Conservation (phyloP, 1,139 yeast species). For the Debaryomyces udenii region DNA sequence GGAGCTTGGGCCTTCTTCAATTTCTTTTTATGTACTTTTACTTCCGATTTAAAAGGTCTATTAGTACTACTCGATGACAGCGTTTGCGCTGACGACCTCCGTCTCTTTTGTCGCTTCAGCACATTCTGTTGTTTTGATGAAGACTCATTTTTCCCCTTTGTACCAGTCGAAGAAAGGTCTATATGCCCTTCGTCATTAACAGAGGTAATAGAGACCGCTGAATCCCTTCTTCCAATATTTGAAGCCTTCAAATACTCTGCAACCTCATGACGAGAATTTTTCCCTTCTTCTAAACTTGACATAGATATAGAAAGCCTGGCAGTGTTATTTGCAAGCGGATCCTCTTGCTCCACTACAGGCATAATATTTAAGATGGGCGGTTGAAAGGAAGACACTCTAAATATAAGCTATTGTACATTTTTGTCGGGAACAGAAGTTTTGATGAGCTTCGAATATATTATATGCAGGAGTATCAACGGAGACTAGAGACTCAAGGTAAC, state of each 20-base stretch:
- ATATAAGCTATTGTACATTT: not conserved
- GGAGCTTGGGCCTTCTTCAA: constrained; percentile 36
- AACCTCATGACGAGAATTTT: constrained; percentile 23
- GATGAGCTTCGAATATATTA: not conserved
- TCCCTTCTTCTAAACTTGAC: constrained; percentile 21
- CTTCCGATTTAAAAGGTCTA: constrained; percentile 15
- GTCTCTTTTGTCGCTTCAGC: constrained; percentile 32
- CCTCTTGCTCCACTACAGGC: constrained; percentile 14
- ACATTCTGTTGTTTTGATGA: constrained; percentile 16
- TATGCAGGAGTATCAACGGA: not conserved
- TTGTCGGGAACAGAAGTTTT: not conserved
- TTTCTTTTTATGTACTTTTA: constrained; percentile 38
- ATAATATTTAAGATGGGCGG: constrained; percentile 2
- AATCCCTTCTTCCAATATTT: constrained; percentile 21
- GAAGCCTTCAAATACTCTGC: constrained; percentile 18
- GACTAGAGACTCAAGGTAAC: not conserved
- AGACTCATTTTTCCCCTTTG: constrained; percentile 8
- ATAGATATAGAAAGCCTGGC: constrained; percentile 33
- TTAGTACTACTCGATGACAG: constrained; percentile 14
- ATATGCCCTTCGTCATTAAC: constrained; percentile 21
- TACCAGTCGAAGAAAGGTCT: constrained; percentile 4
- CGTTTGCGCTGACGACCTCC: constrained; percentile 45
- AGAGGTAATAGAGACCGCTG: constrained; percentile 30
- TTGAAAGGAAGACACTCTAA: not conserved
- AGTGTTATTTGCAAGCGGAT: constrained; percentile 27